Evolutionary conservation across 805 yeast genomes (phyloP).

Genomic region (Ascoidea tarda): DNA sequence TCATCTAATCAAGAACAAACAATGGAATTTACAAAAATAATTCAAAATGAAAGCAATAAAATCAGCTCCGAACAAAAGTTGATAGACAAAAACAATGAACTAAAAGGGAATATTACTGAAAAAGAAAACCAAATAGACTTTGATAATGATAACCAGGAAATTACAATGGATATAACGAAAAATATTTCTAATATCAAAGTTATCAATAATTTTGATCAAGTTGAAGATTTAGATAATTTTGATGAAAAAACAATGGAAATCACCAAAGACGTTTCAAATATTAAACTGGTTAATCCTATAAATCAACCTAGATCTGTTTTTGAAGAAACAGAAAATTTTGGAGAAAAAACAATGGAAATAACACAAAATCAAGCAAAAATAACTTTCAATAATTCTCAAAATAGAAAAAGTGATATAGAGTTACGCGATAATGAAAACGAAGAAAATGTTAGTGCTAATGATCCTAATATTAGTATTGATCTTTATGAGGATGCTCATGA

Average conservation of each 20-base stretch:
- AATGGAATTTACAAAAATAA: slow-evolving; percentile 8
- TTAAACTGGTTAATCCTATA: slow-evolving; percentile 83
- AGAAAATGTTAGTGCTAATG: too few relatives aligned
- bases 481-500: background rate
- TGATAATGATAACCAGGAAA: slow-evolving; percentile 11
- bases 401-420: slow-evolving; percentile 88
- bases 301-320: slow-evolving; percentile 53
- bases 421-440: slow-evolving; percentile 69
- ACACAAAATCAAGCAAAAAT: slow-evolving; percentile 41
- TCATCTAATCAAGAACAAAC: slow-evolving; percentile 3
- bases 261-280: slow-evolving; percentile 57
- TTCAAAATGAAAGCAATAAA: background rate
- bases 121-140: slow-evolving; percentile 13
- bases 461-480: too few relatives aligned
- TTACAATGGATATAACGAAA: slow-evolving; percentile 36
- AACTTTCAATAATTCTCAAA: slow-evolving; percentile 87
- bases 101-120: background rate
- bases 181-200: slow-evolving; percentile 62
- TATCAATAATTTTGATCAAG: slow-evolving; percentile 63
- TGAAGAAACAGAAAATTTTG: slow-evolving; percentile 49
- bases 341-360: slow-evolving; percentile 25
- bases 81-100: too few relatives aligned
- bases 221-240: slow-evolving; percentile 70
- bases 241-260: slow-evolving; percentile 66
- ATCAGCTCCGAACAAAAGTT: background rate